Base-by-base conservation (phyloP, 179 eudicot genomes). In the Carnegiea gigantea region DNA sequence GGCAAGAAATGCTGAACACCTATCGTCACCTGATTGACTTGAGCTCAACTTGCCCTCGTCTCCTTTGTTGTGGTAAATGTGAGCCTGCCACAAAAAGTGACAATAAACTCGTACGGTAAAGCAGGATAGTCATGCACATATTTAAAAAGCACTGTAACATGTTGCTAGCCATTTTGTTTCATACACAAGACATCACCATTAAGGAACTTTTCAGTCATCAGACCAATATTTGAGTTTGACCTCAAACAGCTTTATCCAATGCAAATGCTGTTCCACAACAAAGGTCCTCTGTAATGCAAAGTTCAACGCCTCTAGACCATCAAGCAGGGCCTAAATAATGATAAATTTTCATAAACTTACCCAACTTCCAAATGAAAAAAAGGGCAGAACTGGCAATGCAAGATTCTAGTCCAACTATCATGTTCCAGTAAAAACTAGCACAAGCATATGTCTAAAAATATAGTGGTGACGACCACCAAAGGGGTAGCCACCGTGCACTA, bases 1-100 rank as follows among this genome's bases (percentile, higher is more conserved):
- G 82, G 99, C 99, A 81, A 95, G 90, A 85, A 95, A 95, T 28
- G 99, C 98, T 28, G 99, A 84, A 89, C 88, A 91, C 75, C 82
- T 86, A 79, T 79, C 82, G 73, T 78, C 83, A 72, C 77, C 80
- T 28, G 87, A 81, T 30, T 60, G 49, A 75, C 77, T 80, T 44
- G 30, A 70, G 71, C 26, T 67, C 49, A 79, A 81, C 62, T 77
- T 79, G 68, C 48, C 24, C 11, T 73, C 76, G 46, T 83, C 68
- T 44, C 78, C 83, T 64, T 71, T 76, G 86, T 78, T 79, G 62
- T 82, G 77, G 81, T 94, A 94, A 18, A 94, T 86, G 81, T 94
- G 97, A 60, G 95, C 97, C 98, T 92, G 88, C 40, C 79, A 28
- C 82, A 74, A 73, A 80, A 79, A 74, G 11, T 51, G 26, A 33